Evolutionary conservation across 2,329 filamentous ascomycete species (phyloP).

Genomic region (Elsinoe australis): DNA sequence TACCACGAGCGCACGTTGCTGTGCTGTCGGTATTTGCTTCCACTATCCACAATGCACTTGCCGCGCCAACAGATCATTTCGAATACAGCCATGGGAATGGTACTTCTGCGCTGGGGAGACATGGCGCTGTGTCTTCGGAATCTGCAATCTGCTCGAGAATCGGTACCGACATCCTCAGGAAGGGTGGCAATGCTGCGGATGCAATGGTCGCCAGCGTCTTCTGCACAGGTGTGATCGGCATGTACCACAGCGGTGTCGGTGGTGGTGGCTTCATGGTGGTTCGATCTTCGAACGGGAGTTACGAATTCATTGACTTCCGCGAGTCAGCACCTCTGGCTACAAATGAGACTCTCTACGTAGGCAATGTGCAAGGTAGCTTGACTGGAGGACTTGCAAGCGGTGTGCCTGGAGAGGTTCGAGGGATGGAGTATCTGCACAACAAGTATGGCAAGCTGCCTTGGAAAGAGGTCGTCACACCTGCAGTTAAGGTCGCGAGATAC

Average conservation of each 20-base stretch:
- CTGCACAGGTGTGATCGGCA: constrained; percentile 43
- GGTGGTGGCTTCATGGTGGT: constrained; percentile 89
- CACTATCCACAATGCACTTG: background rate
- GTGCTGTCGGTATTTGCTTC: background rate
- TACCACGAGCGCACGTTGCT: background rate
- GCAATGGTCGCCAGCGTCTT: constrained; percentile 41
- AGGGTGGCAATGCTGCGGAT: constrained; percentile 47
- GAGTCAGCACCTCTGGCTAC: constrained; percentile 75
- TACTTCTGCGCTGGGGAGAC: constrained; percentile 8
- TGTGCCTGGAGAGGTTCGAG: constrained; percentile 68
- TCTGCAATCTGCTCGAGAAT: constrained; percentile 40
- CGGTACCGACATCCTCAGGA: constrained; percentile 39
- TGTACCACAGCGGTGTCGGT: constrained; percentile 60
- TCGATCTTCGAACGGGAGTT: constrained; percentile 61
- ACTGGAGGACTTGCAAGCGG: constrained; percentile 39
- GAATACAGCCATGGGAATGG: background rate
- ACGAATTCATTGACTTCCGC: constrained; percentile 83
- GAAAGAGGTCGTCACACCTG: constrained; percentile 62
- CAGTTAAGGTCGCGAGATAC: constrained; percentile 63
- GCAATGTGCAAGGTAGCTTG: constrained; percentile 45
- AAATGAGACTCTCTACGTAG: constrained; percentile 59
- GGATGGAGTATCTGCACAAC: constrained; percentile 68
- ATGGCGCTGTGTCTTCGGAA: constrained; percentile 43
- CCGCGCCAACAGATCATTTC: background rate
- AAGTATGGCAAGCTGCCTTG: constrained; percentile 54